Percentiles rank a stretch among this genome's conserved stretches.
phyloP scores from a whole-genome alignment of 441 rosid species.

The Populus trichocarpa region DNA sequence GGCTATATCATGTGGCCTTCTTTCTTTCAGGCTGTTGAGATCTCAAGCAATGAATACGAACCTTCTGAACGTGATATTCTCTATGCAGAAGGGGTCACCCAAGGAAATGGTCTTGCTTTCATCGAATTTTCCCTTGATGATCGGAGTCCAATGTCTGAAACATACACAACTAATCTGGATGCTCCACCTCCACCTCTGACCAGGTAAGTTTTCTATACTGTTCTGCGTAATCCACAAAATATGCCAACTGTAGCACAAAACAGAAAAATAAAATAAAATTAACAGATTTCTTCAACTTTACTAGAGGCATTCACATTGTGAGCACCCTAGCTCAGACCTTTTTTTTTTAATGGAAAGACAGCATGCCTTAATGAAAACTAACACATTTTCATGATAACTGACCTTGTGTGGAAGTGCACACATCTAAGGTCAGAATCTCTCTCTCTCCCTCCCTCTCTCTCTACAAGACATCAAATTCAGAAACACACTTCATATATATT shows the following conservation, averaged over 20 bases:
- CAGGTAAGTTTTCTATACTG: conserved; percentile 39
- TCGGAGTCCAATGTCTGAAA: conserved; percentile 90
- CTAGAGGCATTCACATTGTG: background rate
- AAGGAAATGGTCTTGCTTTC: conserved; percentile 95
- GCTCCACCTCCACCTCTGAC: conserved; percentile 56
- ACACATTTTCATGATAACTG: background rate
- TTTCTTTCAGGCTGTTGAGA: conserved; percentile 85
- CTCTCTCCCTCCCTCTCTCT: too few relatives aligned
- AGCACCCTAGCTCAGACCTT: background rate
- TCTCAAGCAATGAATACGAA: conserved; percentile 96
- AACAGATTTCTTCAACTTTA: background rate
- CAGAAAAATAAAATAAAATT: background rate
- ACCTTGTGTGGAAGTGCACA: background rate
- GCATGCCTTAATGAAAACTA: background rate
- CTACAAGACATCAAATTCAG: too few relatives aligned
- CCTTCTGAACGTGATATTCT: conserved; percentile 92
- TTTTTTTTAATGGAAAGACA: background rate
- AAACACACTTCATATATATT: background rate
- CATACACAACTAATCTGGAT: conserved; percentile 70
- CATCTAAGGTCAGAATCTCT: too few relatives aligned
- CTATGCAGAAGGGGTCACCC: conserved; percentile 96
- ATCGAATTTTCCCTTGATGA: conserved; percentile 89
- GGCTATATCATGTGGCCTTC: conserved; percentile 2
- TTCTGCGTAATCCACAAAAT: background rate
- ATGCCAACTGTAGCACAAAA: background rate